Conservation (phyloP, 2,329 filamentous ascomycete genomes). For the Tolypocladium nubicola region DNA sequence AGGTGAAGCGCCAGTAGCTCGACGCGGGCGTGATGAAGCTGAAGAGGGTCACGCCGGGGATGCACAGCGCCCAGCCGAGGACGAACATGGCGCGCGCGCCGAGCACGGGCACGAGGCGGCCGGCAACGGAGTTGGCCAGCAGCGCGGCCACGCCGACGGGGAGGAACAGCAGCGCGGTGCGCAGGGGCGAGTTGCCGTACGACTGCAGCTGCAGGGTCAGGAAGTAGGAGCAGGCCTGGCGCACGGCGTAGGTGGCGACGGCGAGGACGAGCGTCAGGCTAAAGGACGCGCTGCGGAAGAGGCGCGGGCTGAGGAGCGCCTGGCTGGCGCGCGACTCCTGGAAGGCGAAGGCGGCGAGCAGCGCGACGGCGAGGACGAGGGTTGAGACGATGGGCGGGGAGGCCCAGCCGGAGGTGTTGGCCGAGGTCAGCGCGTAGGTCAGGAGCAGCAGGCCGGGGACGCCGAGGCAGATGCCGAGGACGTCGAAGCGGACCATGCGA, state of each 20-base stretch:
- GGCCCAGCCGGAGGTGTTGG: neutral
- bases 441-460: neutral
- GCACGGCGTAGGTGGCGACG: neutral
- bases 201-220: slow-evolving; percentile 1
- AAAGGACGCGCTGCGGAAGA: neutral
- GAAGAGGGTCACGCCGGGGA: slow-evolving; percentile 2
- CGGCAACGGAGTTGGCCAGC: slow-evolving; percentile 1
- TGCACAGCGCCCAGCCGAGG: slow-evolving; percentile 1
- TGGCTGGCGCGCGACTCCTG: neutral
- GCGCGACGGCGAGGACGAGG: neutral
- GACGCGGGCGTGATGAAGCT: neutral
- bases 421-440: neutral
- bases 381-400: neutral
- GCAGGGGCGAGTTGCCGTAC: neutral
- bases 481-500: neutral
- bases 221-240: slow-evolving; percentile 1
- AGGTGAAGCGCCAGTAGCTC: slow-evolving; percentile 1
- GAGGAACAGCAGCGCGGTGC: neutral
- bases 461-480: neutral
- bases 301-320: neutral
- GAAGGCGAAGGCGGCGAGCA: neutral
- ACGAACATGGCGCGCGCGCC: slow-evolving; percentile 1
- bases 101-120: neutral
- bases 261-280: neutral
- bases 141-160: neutral